These are phyloP conservation scores for Phytophthora sojae DNA, from an alignment of 352 stramenopile species.

Conservation along the genomic window DNA sequence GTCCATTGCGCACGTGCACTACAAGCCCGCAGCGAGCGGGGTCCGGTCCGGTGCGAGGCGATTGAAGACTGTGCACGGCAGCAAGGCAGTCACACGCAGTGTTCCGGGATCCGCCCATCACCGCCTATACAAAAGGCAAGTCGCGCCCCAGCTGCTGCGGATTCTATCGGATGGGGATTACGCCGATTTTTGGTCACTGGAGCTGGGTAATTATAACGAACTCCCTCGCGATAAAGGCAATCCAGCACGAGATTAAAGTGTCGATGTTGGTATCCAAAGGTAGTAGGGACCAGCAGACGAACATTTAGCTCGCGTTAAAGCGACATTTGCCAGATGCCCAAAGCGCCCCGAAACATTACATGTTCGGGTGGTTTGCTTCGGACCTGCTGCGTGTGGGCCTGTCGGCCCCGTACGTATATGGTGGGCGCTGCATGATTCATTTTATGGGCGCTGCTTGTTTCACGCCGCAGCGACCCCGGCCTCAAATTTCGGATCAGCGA, in stretches of 20 bases:
- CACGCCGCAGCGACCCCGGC: not conserved
- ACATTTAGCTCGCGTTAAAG: not conserved
- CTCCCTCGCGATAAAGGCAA: slow-evolving; percentile 10
- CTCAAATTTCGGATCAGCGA: not conserved
- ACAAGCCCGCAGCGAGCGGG: too few species aligned
- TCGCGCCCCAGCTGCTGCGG: not conserved
- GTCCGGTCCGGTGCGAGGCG: not conserved
- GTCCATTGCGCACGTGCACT: slow-evolving; percentile 22
- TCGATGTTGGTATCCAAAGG: not conserved
- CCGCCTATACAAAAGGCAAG: not conserved
- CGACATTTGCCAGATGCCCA: not conserved
- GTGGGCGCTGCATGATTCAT: not conserved
- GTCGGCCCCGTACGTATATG: not conserved
- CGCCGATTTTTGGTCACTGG: not conserved
- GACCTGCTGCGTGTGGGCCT: not conserved
- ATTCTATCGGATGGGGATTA: not conserved
- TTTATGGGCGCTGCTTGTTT: not conserved
- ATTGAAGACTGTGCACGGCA: not conserved
- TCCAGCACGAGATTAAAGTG: not conserved
- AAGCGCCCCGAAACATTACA: not conserved
- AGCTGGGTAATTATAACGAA: not conserved
- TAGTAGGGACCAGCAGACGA: not conserved
- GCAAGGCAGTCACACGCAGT: slow-evolving; percentile 23
- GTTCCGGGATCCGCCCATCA: not conserved
- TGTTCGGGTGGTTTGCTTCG: not conserved